Percentiles rank a stretch among this genome's conserved stretches.
Evolutionary conservation across 1,284 basidiomycete genomes (phyloP).

Genomic region (Cryptococcus sp.): DNA sequence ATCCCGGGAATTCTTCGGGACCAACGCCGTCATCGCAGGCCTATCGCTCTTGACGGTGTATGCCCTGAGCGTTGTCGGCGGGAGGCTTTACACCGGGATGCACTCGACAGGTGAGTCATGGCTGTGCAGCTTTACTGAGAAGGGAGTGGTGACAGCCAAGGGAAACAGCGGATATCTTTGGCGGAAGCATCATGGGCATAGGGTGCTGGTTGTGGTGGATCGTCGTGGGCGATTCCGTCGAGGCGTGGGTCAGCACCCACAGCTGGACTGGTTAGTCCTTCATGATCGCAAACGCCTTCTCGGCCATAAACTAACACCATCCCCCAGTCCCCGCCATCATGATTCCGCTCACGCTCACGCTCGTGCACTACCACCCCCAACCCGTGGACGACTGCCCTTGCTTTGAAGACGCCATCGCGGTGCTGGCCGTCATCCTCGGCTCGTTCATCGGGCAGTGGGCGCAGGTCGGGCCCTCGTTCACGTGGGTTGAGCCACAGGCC

Average conservation of each 20-base stretch:
- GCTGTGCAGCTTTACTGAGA: not conserved
- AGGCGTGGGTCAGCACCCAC: slow-evolving; percentile 53
- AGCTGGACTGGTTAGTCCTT: slow-evolving; percentile 56
- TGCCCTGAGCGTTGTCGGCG: slow-evolving; percentile 75
- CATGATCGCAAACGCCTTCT: not conserved
- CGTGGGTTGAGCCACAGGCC: too few species aligned
- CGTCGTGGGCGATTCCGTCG: slow-evolving; percentile 39
- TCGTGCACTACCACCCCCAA: slow-evolving; percentile 85
- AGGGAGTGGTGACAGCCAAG: not conserved
- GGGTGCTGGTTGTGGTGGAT: slow-evolving; percentile 62
- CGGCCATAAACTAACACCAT: not conserved
- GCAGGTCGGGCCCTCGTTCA: not conserved
- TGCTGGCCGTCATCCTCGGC: slow-evolving; percentile 79
- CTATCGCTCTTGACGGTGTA: slow-evolving; percentile 59
- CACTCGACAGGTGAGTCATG: slow-evolving; percentile 57
- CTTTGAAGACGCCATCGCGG: slow-evolving; percentile 96
- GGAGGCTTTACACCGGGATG: slow-evolving; percentile 88
- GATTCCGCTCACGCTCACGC: slow-evolving; percentile 63
- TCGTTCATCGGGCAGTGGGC: slow-evolving; percentile 66
- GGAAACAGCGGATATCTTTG: slow-evolving; percentile 61
- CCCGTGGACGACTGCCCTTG: slow-evolving; percentile 96
- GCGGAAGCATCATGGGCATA: slow-evolving; percentile 65
- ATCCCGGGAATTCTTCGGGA: slow-evolving; percentile 8
- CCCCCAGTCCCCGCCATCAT: slow-evolving; percentile 63
- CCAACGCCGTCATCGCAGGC: not conserved